phyloP scores from a whole-genome alignment of 192 early-diverging fungal species.

The Borealophlyctis nickersoniae region DNA sequence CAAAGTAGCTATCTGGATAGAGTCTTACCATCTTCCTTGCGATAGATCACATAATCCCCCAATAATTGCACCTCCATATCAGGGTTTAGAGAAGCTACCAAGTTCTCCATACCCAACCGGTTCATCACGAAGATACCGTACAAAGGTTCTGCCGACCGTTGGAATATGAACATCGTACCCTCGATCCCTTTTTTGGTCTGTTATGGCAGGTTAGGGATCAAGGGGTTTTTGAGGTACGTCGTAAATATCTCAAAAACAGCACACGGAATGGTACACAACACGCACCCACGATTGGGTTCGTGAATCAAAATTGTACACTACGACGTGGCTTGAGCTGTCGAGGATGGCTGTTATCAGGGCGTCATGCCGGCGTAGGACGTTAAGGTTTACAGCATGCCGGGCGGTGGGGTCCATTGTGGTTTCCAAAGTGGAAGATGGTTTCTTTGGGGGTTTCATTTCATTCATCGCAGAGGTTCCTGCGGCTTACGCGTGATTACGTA shows the following conservation, averaged over 20 bases:
- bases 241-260: background rate
- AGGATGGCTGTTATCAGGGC: constrained; percentile 70
- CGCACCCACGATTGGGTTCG: constrained; percentile 74
- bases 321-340: constrained; percentile 81
- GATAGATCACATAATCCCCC: constrained; percentile 85
- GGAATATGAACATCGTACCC: constrained; percentile 86
- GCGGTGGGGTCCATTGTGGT: constrained; percentile 60
- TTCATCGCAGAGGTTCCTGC: no score
- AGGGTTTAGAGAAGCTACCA: constrained; percentile 59
- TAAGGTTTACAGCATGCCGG: constrained; percentile 71
- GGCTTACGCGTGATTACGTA: no score
- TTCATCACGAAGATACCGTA: constrained; percentile 89
- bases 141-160: constrained; percentile 54
- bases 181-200: constrained; percentile 88
- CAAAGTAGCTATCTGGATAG: no score
- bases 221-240: background rate
- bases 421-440: no score
- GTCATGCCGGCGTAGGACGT: constrained; percentile 82
- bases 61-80: constrained; percentile 78
- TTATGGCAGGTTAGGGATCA: background rate
- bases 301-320: constrained; percentile 84
- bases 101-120: constrained; percentile 79
- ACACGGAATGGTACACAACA: constrained; percentile 1
- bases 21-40: constrained; percentile 54
- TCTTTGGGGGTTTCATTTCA: no score